phyloP scores from a whole-genome alignment of 2,329 filamentous ascomycete species.

The Pyrenochaeta sp. region DNA sequence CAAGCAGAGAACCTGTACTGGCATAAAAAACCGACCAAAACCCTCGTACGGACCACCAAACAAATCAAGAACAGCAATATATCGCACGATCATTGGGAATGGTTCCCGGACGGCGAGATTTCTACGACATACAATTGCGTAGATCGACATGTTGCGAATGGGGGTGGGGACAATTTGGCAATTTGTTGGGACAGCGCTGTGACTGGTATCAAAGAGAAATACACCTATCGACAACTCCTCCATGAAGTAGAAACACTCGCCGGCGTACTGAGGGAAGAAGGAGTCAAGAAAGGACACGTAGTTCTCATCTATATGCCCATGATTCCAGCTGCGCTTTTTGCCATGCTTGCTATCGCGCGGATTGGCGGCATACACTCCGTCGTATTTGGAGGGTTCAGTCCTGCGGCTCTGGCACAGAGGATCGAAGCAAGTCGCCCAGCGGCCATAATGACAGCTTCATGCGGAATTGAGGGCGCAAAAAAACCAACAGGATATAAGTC shows the following conservation, averaged over 20 bases:
- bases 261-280: slow-evolving; percentile 81
- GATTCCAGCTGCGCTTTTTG: slow-evolving; percentile 88
- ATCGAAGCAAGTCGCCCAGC: slow-evolving; percentile 83
- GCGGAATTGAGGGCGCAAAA: slow-evolving; percentile 87
- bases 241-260: slow-evolving; percentile 83
- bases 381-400: slow-evolving; percentile 91
- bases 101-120: slow-evolving; percentile 89
- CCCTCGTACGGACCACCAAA: slow-evolving; percentile 68
- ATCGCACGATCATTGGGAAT: slow-evolving; percentile 81
- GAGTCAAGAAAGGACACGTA: slow-evolving; percentile 82
- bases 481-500: slow-evolving; percentile 76
- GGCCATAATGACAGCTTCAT: slow-evolving; percentile 85
- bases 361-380: slow-evolving; percentile 89
- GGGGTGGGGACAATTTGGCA: slow-evolving; percentile 75
- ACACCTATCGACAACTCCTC: slow-evolving; percentile 78
- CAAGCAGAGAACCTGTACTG: slow-evolving; percentile 80
- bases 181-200: slow-evolving; percentile 91
- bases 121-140: slow-evolving; percentile 93
- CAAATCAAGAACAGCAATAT: slow-evolving; percentile 65
- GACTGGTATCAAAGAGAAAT: slow-evolving; percentile 72
- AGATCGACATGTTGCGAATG: slow-evolving; percentile 80
- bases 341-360: slow-evolving; percentile 80
- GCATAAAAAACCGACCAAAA: slow-evolving; percentile 75
- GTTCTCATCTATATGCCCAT: slow-evolving; percentile 97
- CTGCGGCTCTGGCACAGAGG: slow-evolving; percentile 80